Conservation (phyloP, 371 early-diverging fungal genomes). For the Fennellomyces sp. region DNA sequence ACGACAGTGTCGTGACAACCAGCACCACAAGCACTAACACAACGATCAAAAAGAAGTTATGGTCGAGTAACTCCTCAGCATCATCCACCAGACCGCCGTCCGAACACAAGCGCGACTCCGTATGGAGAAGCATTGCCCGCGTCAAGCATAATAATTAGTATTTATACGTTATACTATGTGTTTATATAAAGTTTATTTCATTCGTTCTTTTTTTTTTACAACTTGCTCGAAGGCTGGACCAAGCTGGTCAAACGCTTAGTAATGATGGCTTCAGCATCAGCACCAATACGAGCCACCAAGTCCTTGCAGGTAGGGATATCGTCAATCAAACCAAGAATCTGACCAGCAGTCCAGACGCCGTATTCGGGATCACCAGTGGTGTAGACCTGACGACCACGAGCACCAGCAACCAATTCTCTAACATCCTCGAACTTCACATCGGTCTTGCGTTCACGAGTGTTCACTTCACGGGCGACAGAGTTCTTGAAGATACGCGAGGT, state of each 20-base stretch:
- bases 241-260: constrained; percentile 21
- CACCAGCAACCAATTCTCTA: constrained; percentile 69
- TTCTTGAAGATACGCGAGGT: constrained; percentile 81
- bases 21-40: background rate
- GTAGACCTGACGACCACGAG: constrained; percentile 72
- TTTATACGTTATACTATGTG: too few species aligned
- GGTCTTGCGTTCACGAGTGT: constrained; percentile 61
- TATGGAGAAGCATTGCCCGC: constrained; percentile 3
- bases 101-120: background rate
- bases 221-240: constrained; percentile 2
- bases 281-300: constrained; percentile 57
- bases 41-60: background rate
- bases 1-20: background rate
- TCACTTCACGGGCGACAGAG: constrained; percentile 71
- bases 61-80: background rate
- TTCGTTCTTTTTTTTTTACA: background rate
- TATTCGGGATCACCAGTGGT: constrained; percentile 70
- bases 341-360: constrained; percentile 82
- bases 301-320: constrained; percentile 80
- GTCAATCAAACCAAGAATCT: constrained; percentile 74
- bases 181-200: too few species aligned
- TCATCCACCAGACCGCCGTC: background rate
- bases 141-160: background rate
- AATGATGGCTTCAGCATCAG: constrained; percentile 58
- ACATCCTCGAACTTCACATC: constrained; percentile 71